These are phyloP conservation scores for Spizellomyces sp. DNA, from an alignment of 192 early-diverging fungal genomes.

Conservation along the genomic window DNA sequence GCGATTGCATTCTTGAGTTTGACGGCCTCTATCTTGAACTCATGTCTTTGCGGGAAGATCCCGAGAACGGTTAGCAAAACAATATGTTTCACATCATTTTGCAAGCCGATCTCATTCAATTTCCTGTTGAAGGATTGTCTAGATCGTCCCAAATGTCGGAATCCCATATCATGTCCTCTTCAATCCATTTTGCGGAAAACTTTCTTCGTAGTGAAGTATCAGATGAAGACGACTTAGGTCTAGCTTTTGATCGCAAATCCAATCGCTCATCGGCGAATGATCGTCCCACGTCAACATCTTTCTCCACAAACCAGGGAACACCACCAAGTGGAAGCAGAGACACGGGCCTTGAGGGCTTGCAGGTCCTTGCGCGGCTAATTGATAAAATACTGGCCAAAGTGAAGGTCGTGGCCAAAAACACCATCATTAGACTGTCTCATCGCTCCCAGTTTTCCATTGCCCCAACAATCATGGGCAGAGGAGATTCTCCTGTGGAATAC, in stretches of 20 bases:
- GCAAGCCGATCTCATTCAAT: background rate
- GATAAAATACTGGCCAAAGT: constrained; percentile 83
- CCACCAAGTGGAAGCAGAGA: background rate
- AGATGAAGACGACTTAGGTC: constrained; percentile 49
- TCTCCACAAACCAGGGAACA: background rate
- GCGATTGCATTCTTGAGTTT: constrained; percentile 73
- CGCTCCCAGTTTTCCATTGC: background rate
- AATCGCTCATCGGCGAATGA: background rate
- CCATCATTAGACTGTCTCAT: constrained; percentile 42
- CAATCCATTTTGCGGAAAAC: constrained; percentile 85
- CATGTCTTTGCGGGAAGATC: constrained; percentile 17
- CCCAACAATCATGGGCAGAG: no score
- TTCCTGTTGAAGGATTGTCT: constrained; percentile 14
- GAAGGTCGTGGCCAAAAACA: constrained; percentile 68
- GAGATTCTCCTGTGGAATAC: no score
- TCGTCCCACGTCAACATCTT: constrained; percentile 3
- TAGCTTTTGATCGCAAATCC: constrained; percentile 31
- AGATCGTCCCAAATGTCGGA: constrained; percentile 49
- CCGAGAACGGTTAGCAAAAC: constrained; percentile 11
- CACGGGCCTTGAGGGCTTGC: constrained; percentile 62
- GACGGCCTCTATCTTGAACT: constrained; percentile 62
- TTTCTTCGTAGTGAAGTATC: constrained; percentile 71
- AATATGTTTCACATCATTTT: background rate
- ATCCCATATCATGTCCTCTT: constrained; percentile 73
- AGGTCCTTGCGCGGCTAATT: constrained; percentile 77